Evolutionary conservation across 768 basidiomycete genomes (phyloP).

Genomic region (Rhodotorula paludigena): DNA sequence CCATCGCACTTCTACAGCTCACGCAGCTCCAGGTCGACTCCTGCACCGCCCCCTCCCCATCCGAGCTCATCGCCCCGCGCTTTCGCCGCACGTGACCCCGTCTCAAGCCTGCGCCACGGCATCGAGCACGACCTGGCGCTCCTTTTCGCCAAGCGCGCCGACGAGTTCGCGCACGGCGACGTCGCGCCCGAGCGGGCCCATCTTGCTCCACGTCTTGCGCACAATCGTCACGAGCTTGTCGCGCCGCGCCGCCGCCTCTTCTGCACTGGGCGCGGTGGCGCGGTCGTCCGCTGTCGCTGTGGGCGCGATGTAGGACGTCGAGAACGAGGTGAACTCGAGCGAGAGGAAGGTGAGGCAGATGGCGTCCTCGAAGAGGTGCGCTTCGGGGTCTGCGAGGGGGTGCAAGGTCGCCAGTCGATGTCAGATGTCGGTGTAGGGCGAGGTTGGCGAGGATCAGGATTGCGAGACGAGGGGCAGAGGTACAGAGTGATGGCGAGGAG

Average conservation of each 20-base stretch:
- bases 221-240: constrained; percentile 19
- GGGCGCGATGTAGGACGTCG: not conserved
- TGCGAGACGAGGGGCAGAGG: not conserved
- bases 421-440: no score
- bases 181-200: not conserved
- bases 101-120: not conserved
- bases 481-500: no score
- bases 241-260: not conserved
- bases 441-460: no score
- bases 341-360: constrained; percentile 23
- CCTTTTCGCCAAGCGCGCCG: constrained; percentile 8
- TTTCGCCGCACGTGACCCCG: no score
- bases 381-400: constrained; percentile 13
- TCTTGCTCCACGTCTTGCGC: constrained; percentile 22
- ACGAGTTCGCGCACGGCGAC: constrained; percentile 16
- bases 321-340: constrained; percentile 21
- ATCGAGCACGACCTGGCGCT: constrained; percentile 9
- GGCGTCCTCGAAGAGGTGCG: constrained; percentile 32
- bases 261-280: not conserved
- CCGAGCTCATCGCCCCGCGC: no score
- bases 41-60: no score
- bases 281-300: not conserved
- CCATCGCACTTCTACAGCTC: no score
- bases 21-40: no score
- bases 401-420: no score